phyloP scores from a whole-genome alignment of 148 eudicot species.

The Silene conica region DNA sequence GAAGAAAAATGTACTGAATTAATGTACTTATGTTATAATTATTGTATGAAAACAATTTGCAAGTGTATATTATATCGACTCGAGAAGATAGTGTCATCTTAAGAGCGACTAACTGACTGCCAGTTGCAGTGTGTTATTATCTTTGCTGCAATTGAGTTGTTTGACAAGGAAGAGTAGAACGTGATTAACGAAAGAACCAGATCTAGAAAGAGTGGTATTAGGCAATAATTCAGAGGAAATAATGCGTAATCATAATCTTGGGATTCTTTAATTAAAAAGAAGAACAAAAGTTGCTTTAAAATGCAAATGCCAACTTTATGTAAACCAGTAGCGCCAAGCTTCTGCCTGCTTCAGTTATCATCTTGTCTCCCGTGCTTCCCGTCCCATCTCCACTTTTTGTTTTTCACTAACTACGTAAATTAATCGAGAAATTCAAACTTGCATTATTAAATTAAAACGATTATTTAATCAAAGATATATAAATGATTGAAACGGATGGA shows the following conservation, averaged over 20 bases:
- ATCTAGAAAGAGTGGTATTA: background rate
- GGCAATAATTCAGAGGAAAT: constrained; percentile 1
- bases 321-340: background rate
- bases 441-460: no score
- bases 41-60: background rate
- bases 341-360: background rate
- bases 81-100: no score
- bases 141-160: no score
- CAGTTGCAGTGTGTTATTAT: no score
- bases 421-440: no score
- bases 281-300: constrained; percentile 3
- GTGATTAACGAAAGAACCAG: background rate
- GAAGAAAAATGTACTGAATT: background rate
- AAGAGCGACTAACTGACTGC: no score
- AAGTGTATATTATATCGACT: background rate
- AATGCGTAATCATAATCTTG: background rate
- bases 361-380: constrained; percentile 15
- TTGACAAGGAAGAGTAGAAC: background rate
- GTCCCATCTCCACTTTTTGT: constrained; percentile 1
- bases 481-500: no score
- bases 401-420: background rate
- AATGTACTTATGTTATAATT: background rate
- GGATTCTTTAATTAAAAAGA: background rate
- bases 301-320: background rate
- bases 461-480: no score